Base-by-base conservation (phyloP, 257 asterid species). In the Solanum chiquidenum region DNA sequence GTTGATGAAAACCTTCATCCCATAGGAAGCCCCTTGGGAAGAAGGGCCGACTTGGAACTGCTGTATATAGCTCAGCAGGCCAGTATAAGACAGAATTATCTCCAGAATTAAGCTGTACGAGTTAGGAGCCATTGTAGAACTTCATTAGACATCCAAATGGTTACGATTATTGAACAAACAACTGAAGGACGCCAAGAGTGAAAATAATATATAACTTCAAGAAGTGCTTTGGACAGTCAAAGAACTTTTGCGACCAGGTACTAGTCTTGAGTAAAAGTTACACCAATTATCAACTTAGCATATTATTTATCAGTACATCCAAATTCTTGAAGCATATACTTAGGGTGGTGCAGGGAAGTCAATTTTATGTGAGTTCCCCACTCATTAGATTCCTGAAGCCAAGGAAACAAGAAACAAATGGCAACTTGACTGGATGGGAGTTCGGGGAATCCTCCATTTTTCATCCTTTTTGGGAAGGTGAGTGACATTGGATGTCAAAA, bases 1-100 rank as follows among this genome's bases (percentile, higher is more conserved):
- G 94, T 91, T 97, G 99, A 92, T 97, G 99, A 92, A 97, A 97
- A 87, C 99, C 99, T 90, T 97, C 99, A 92, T 97, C 99, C 99
- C 99, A 97, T 86, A 97, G 88, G 91, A 97, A 97, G 35, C 99
- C 99, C 93, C 99, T 92, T 40, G 99, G 99, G 74, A 97, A 97
- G 91, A 97, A 96, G 86, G 99, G 98, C 23, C 99, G 96, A 89
- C 99, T 96, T 86, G 99, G 99, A 90, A 97, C 99, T 87, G 99
- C 98, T 74, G 99, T 93, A 90, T 94, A 96, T 83, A 97, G 93
- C 94, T 95, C 99, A 87, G 99, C 98, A 84, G 99, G 99, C 99
- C 99, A 96, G 91, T 97, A 96, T 66, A 92, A 90, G 86, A 94
- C 84, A 91, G 91, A 91, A 88, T 92, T 91, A 66, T 90, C 93